A percentile compares a stretch with the other conserved stretches of the same genome.
These are phyloP conservation scores for Arthrobotrys pseudoclavata DNA, from an alignment of 2,329 filamentous ascomycete genomes.

Conservation along the genomic window DNA sequence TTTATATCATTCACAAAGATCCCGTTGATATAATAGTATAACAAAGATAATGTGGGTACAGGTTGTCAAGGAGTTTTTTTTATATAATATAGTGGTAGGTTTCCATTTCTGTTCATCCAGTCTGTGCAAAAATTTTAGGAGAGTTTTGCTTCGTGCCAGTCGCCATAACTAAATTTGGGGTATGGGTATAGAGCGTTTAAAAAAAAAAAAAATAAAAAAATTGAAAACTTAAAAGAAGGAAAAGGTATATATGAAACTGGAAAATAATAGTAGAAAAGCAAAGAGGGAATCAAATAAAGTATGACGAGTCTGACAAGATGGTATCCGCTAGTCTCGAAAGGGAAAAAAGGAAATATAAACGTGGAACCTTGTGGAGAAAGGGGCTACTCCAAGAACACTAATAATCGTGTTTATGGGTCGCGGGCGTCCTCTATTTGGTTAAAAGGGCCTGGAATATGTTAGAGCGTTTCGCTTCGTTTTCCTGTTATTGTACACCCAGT, in stretches of 20 bases:
- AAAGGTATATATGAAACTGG: conserved; percentile 29
- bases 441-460: conserved; percentile 76
- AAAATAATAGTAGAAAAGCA: conserved; percentile 61
- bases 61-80: background rate
- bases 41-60: background rate
- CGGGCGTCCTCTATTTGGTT: conserved; percentile 71
- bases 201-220: background rate
- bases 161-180: conserved; percentile 43
- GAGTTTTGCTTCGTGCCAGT: conserved; percentile 24
- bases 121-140: conserved; percentile 12
- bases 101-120: conserved; percentile 17
- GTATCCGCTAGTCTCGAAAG: conserved; percentile 60
- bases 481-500: conserved; percentile 49
- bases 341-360: conserved; percentile 59
- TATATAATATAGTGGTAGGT: conserved; percentile 1
- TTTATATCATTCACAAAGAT: background rate
- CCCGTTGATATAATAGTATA: background rate
- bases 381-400: conserved; percentile 65
- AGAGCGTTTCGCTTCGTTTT: conserved; percentile 24
- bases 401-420: conserved; percentile 67
- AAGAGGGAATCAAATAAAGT: conserved; percentile 60
- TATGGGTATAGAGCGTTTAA: conserved; percentile 52
- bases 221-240: conserved; percentile 35
- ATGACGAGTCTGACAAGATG: conserved; percentile 59
- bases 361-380: conserved; percentile 65